Evolutionary conservation across 768 basidiomycete genomes (phyloP).

Genomic region (Phylloporus rhodoxanthus): DNA sequence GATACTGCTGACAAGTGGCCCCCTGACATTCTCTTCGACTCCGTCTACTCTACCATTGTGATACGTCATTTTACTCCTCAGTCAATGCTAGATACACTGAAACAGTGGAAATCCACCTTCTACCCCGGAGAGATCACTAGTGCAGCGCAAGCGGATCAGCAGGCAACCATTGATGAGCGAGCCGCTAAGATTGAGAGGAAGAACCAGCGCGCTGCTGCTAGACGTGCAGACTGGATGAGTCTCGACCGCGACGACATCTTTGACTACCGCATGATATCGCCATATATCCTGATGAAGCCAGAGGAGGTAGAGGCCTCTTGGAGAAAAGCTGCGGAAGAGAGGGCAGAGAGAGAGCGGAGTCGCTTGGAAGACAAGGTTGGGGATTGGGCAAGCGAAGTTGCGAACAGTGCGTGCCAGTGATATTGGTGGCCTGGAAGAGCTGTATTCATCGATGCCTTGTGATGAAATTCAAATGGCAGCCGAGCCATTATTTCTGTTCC

Average conservation of each 20-base stretch:
- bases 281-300: not conserved
- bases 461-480: no score
- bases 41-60: not conserved
- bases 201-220: not conserved
- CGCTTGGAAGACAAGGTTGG: not conserved
- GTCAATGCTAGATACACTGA: not conserved
- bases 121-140: not conserved
- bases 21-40: slow-evolving; percentile 5
- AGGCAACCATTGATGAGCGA: not conserved
- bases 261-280: not conserved
- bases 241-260: not conserved
- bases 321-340: not conserved
- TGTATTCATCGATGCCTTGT: no score
- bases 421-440: no score
- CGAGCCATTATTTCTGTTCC: no score
- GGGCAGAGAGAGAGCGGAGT: not conserved
- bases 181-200: not conserved
- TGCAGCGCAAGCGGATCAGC: not conserved
- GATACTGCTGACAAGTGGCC: not conserved
- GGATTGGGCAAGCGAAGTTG: not conserved
- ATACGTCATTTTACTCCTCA: not conserved
- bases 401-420: not conserved
- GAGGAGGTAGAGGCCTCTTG: not conserved
- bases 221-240: not conserved
- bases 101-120: not conserved